Percentiles rank a stretch among this genome's conserved stretches.
These are phyloP conservation scores for Fusarium nanum DNA, from an alignment of 2,329 filamentous ascomycete genomes.

Conservation along the genomic window DNA sequence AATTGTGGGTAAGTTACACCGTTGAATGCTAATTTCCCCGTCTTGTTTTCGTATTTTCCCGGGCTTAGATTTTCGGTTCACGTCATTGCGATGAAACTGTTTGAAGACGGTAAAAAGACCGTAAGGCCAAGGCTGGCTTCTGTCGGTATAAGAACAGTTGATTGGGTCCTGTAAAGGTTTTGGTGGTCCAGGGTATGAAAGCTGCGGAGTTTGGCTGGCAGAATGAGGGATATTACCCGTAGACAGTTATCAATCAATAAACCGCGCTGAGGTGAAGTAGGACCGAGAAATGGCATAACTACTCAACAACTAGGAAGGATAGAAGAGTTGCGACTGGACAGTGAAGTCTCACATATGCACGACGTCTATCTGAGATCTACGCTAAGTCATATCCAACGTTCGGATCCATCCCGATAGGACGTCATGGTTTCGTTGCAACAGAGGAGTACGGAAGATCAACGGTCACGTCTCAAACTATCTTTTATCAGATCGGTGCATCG, in stretches of 20 bases:
- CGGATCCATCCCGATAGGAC: not conserved
- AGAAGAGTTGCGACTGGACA: not conserved
- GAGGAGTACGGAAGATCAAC: not conserved
- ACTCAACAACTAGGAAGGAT: too few relatives aligned
- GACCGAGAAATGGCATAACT: accelerated
- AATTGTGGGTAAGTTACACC: not conserved
- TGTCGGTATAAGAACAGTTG: accelerated
- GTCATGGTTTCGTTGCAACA: not conserved
- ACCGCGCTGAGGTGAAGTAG: not conserved
- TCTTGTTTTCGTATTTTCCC: not conserved
- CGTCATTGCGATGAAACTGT: not conserved
- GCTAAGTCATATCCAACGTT: not conserved
- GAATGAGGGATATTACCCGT: not conserved
- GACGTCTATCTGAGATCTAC: accelerated
- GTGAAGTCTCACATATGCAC: not conserved
- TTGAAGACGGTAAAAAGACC: not conserved
- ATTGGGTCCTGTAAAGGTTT: not conserved
- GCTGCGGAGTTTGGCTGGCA: accelerated
- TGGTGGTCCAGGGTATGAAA: not conserved
- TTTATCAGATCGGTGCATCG: not conserved
- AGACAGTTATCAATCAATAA: not conserved
- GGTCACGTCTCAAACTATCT: not conserved
- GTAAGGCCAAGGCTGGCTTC: not conserved
- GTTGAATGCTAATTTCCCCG: not conserved
- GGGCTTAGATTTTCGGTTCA: accelerated